These are phyloP conservation scores for Aphanomyces invadans DNA, from an alignment of 352 stramenopile genomes.

Conservation along the genomic window DNA sequence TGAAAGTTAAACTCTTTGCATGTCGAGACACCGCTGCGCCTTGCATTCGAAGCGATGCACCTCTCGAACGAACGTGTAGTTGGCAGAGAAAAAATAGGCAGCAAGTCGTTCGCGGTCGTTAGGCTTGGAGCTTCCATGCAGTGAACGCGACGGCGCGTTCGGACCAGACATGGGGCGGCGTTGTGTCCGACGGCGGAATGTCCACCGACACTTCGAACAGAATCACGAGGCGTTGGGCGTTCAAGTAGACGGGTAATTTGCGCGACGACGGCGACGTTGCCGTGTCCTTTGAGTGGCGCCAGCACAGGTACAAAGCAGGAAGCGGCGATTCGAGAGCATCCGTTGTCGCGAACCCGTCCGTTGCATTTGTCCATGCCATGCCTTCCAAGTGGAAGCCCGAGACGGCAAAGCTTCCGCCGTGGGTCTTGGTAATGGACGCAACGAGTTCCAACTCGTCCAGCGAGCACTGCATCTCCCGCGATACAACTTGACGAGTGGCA, in stretches of 20 bases:
- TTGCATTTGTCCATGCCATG: constrained; percentile 55
- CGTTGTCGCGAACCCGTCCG: constrained; percentile 56
- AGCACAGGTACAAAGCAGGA: constrained; percentile 61
- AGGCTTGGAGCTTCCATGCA: constrained; percentile 56
- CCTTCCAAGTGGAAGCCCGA: constrained; percentile 78
- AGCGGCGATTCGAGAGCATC: constrained; percentile 69
- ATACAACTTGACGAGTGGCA: constrained; percentile 84
- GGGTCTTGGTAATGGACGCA: constrained; percentile 44
- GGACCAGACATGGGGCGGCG: constrained; percentile 52
- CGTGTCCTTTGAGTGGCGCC: constrained; percentile 42
- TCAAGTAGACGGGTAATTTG: constrained; percentile 81
- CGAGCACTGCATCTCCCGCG: constrained; percentile 65
- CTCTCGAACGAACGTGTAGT: too few relatives aligned
- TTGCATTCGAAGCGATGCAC: too few relatives aligned
- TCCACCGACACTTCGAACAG: constrained; percentile 78
- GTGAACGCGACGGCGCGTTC: constrained; percentile 75
- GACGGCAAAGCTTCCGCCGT: constrained; percentile 49
- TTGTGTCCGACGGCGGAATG: constrained; percentile 42
- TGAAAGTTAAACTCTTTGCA: too few relatives aligned
- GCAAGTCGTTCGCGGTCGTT: too few relatives aligned
- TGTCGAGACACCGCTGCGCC: too few relatives aligned
- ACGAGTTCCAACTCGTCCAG: constrained; percentile 84
- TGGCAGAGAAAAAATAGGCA: too few relatives aligned
- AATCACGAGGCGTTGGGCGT: constrained; percentile 55
- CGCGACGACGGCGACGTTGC: constrained; percentile 29